Percentiles rank a stretch among this genome's conserved stretches.
Conservation (phyloP, 257 asterid species). For the Catharanthus roseus region DNA sequence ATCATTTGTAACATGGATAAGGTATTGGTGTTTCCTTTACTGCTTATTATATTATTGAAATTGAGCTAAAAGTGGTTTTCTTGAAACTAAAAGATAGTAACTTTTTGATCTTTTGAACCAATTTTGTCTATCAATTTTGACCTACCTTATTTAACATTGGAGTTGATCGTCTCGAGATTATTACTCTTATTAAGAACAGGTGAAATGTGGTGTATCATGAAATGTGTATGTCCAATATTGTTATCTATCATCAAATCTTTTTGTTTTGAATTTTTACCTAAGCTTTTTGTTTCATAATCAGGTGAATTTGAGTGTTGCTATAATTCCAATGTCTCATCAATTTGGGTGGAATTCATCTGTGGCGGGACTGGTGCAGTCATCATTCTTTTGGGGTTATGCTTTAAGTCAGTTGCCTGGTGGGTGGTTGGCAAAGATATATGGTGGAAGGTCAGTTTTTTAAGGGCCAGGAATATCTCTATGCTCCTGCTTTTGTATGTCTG, state of each 20-base stretch:
- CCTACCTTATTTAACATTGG: neutral
- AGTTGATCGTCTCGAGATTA: neutral
- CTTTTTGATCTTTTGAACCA: no score
- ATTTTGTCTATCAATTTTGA: neutral
- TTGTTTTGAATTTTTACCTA: conserved; percentile 8
- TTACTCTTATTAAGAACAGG: neutral
- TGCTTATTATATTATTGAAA: neutral
- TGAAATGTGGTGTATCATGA: neutral
- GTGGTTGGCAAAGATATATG: conserved; percentile 85
- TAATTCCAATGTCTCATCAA: conserved; percentile 97
- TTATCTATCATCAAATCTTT: neutral
- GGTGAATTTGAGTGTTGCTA: conserved; percentile 96
- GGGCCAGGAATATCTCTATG: conserved; percentile 13
- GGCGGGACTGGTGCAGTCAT: conserved; percentile 97
- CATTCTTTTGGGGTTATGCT: conserved; percentile 99
- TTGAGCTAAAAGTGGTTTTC: neutral
- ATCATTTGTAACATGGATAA: conserved; percentile 96
- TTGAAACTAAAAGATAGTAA: neutral
- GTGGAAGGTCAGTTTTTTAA: conserved; percentile 80
- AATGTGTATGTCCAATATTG: neutral
- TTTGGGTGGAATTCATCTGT: conserved; percentile 90
- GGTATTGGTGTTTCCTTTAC: conserved; percentile 30
- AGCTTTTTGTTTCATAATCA: conserved; percentile 28
- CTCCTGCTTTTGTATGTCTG: conserved; percentile 4
- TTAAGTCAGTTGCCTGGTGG: conserved; percentile 98